These are phyloP conservation scores for Dendryphion nanum DNA, from an alignment of 2,329 filamentous ascomycete genomes.

Conservation along the genomic window DNA sequence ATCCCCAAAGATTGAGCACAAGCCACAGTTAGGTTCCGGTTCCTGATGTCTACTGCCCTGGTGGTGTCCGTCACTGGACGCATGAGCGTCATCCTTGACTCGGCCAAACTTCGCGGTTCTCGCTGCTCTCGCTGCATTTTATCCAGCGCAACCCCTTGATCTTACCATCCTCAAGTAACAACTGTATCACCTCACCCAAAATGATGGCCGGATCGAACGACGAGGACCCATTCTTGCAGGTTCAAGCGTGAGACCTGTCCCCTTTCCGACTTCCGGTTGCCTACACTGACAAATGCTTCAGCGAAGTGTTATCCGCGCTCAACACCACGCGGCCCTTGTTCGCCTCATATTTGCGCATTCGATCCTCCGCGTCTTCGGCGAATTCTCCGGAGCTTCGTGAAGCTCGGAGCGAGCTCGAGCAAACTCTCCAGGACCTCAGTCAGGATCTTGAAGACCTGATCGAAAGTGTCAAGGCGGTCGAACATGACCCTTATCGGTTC, in stretches of 20 bases:
- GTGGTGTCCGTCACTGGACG: too few relatives aligned
- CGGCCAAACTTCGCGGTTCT: conserved; percentile 3
- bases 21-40: too few relatives aligned
- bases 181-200: conserved; percentile 12
- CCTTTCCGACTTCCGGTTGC: conserved; percentile 4
- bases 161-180: too few relatives aligned
- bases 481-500: conserved; percentile 82
- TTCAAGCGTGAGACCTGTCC: conserved; percentile 42
- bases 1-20: too few relatives aligned
- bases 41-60: too few relatives aligned
- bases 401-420: conserved; percentile 71
- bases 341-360: conserved; percentile 92
- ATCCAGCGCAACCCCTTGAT: too few relatives aligned
- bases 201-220: conserved; percentile 40
- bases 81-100: conserved; percentile 1
- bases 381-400: conserved; percentile 63
- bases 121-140: conserved; percentile 5
- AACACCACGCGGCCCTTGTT: conserved; percentile 81
- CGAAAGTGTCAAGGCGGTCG: conserved; percentile 82
- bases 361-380: conserved; percentile 71
- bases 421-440: conserved; percentile 69
- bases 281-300: conserved; percentile 43
- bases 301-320: conserved; percentile 85
- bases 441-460: conserved; percentile 87
- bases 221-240: conserved; percentile 52